A percentile compares a stretch with the other conserved stretches of the same genome.
Evolutionary conservation across 192 early-diverging fungal genomes (phyloP).

Genomic region (Funneliformis mosseae): DNA sequence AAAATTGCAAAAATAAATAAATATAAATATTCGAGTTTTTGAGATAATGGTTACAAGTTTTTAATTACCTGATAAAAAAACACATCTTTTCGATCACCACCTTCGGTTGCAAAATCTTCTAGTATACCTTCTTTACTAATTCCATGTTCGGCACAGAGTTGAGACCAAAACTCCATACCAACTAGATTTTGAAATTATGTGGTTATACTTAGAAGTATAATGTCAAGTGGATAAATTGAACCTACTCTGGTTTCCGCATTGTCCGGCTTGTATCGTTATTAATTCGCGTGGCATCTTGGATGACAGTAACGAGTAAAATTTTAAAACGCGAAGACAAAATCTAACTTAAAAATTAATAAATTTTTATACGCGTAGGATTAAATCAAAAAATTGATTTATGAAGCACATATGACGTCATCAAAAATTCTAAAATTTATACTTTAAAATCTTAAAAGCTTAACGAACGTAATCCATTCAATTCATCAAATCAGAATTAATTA

Average conservation of each 20-base stretch:
- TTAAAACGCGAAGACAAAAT: no score
- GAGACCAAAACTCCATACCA: slow-evolving; percentile 93
- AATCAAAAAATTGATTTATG: no score
- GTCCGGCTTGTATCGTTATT: slow-evolving; percentile 94
- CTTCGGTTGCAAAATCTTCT: slow-evolving; percentile 87
- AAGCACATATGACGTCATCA: no score
- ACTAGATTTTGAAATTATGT: slow-evolving; percentile 52
- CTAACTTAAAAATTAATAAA: no score
- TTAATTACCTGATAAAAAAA: slow-evolving; percentile 91
- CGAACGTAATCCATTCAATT: no score
- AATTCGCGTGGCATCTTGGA: slow-evolving; percentile 83
- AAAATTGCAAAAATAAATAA: neutral
- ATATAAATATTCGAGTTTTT: neutral
- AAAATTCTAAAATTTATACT: no score
- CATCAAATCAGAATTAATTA: no score
- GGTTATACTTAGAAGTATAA: neutral
- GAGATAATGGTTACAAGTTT: neutral
- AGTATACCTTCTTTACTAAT: slow-evolving; percentile 93
- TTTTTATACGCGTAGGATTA: no score
- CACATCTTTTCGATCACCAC: slow-evolving; percentile 94
- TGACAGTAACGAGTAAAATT: no score
- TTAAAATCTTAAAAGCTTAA: no score
- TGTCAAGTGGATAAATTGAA: neutral
- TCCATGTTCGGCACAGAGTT: slow-evolving; percentile 93
- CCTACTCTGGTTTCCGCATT: slow-evolving; percentile 97